A percentile compares a stretch with the other conserved stretches of the same genome.
Conservation (phyloP, 139 green algal genomes). For the Chlamydomonas eustigma region DNA sequence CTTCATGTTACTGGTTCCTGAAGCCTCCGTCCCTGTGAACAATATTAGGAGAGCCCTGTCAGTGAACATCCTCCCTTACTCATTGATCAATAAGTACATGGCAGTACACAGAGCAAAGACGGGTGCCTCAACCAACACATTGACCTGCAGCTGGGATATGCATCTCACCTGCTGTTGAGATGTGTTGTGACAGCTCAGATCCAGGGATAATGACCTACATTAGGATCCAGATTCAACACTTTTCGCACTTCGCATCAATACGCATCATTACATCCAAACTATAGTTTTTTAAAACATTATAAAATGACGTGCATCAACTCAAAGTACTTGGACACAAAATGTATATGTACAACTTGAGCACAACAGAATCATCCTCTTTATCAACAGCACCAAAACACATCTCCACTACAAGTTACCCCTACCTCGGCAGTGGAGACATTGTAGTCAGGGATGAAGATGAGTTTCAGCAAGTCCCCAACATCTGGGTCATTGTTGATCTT, state of each 20-base stretch:
- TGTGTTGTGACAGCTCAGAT: conserved; percentile 83
- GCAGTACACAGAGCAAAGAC: neutral
- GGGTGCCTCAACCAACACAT: neutral
- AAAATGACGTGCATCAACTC: too few species aligned
- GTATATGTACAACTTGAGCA: too few species aligned
- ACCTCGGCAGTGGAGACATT: conserved; percentile 70
- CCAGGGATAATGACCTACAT: conserved; percentile 37
- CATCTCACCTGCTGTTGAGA: conserved; percentile 46
- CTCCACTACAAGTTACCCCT: too few species aligned
- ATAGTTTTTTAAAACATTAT: too few species aligned
- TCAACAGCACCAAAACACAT: too few species aligned
- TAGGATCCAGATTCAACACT: too few species aligned
- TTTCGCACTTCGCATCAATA: too few species aligned
- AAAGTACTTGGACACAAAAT: too few species aligned
- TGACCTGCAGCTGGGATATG: neutral
- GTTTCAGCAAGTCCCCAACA: conserved; percentile 89
- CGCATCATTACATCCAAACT: too few species aligned
- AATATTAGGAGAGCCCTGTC: neutral
- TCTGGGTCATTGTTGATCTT: conserved; percentile 93
- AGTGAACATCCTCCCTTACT: neutral
- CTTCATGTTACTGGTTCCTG: conserved; percentile 99
- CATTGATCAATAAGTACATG: neutral
- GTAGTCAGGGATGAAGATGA: conserved; percentile 97
- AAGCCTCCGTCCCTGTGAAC: conserved; percentile 53
- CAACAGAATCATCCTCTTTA: too few species aligned